phyloP scores from a whole-genome alignment of 176 grass and related monocot species.

The Luzula sylvatica region DNA sequence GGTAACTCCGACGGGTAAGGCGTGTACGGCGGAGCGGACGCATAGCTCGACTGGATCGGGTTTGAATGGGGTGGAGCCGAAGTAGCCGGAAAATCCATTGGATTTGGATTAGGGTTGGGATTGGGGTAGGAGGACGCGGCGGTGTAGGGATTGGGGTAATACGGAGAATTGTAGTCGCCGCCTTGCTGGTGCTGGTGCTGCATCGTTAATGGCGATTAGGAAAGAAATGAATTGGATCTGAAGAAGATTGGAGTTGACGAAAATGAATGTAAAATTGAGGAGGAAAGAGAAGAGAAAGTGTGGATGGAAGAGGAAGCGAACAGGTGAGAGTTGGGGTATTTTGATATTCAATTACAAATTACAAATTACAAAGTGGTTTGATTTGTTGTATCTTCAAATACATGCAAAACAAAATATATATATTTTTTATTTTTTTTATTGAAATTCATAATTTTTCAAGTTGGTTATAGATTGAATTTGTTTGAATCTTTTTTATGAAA shows the following conservation, averaged over 20 bases:
- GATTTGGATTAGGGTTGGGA: conserved; percentile 34
- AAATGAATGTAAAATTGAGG: too few relatives aligned
- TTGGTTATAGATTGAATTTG: too few relatives aligned
- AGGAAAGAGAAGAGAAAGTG: neutral
- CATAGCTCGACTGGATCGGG: conserved; percentile 39
- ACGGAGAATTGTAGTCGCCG: conserved; percentile 19
- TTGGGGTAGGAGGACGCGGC: conserved; percentile 1
- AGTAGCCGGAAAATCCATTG: conserved; percentile 14
- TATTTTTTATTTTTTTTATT: too few relatives aligned
- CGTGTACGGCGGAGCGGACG: conserved; percentile 67
- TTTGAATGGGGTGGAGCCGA: conserved; percentile 16
- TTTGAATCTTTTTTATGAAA: too few relatives aligned
- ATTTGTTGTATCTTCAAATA: too few relatives aligned
- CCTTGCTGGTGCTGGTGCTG: conserved; percentile 10
- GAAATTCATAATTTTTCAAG: too few relatives aligned
- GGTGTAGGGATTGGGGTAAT: conserved; percentile 23
- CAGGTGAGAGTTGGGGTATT: too few relatives aligned
- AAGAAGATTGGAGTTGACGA: conserved; percentile 1
- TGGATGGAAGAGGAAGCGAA: neutral
- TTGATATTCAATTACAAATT: too few relatives aligned
- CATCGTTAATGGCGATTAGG: conserved; percentile 5
- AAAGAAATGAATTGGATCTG: neutral
- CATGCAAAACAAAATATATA: too few relatives aligned
- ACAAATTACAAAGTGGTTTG: too few relatives aligned
- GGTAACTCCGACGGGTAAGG: conserved; percentile 44